A percentile compares a stretch with the other conserved stretches of the same genome.
Conservation (phyloP, 2,329 filamentous ascomycete species). For the Penicillium rolfsii region DNA sequence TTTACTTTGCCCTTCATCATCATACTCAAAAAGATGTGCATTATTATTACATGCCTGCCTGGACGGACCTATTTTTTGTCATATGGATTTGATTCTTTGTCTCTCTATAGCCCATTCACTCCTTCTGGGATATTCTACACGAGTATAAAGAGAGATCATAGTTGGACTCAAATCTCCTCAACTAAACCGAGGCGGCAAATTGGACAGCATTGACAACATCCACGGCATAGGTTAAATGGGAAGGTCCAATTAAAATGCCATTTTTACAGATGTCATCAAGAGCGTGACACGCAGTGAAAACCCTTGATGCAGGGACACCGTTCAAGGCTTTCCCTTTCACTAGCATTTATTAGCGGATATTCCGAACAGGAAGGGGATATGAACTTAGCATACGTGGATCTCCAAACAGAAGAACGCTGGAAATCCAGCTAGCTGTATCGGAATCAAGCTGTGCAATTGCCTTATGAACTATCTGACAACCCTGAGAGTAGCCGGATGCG, state of each 20-base stretch:
- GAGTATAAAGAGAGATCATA: no score
- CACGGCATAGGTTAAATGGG: slow-evolving; percentile 26
- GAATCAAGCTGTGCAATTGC: slow-evolving; percentile 18
- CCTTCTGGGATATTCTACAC: no score
- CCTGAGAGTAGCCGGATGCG: slow-evolving; percentile 26
- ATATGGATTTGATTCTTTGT: no score
- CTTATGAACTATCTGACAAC: slow-evolving; percentile 25
- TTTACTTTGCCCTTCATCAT: no score
- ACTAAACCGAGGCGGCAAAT: slow-evolving; percentile 3
- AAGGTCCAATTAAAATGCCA: slow-evolving; percentile 22
- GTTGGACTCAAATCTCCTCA: no score
- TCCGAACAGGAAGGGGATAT: background rate
- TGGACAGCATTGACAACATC: slow-evolving; percentile 21
- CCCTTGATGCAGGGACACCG: slow-evolving; percentile 19
- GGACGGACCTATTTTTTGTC: no score
- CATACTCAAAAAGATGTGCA: no score
- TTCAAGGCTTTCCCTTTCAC: slow-evolving; percentile 7
- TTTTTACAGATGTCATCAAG: slow-evolving; percentile 25
- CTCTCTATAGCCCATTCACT: no score
- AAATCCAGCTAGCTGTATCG: slow-evolving; percentile 21
- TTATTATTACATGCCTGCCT: no score
- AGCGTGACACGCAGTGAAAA: slow-evolving; percentile 21
- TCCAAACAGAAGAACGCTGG: slow-evolving; percentile 26
- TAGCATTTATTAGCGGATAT: background rate
- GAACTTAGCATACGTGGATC: slow-evolving; percentile 19